Base-by-base conservation (phyloP, 73 alveolate genomes). In the Vitrella brassicaformis region DNA sequence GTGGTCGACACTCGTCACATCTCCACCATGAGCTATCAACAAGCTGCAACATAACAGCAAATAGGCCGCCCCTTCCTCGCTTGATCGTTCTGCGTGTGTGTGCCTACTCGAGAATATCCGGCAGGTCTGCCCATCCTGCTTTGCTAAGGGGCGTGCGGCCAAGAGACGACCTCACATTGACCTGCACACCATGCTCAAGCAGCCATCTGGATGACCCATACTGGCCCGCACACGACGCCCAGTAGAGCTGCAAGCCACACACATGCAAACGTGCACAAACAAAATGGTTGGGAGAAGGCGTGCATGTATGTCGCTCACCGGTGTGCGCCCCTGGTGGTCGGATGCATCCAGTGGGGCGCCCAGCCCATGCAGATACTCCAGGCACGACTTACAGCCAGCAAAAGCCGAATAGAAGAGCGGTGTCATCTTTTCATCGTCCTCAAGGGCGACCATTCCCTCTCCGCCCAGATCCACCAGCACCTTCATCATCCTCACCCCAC, bases 111-210 rank as follows among this genome's bases (percentile, higher is more conserved):
- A 90, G 94, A 19, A 89, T 82, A 31, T 90, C 96, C 27, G 75
- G 46, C 71, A 82, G 70, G 10, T 95, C 96, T 66, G 89, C 88
- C 96, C 98, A 92, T 31, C 94, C 91, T 22, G 95, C 92, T 73
- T 92, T 92, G 47, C 93, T 80, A 71, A 92, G 85, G 25, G 96
- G 80, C 28, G 94, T 82, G 78, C 96, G 89, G 29, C 98, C 98
- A 69, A 88, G 82, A 0, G 79, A 75, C 22, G 93, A 80, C 22
- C 80, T 71, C 27, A 79, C 88, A 81, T 91, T 85, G 27, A 82
- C 87, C 79, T 90, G 93, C 31, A 88, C 79, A n/a, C 91, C 95
- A 67, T 72, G 78, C 39, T 75, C 75, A 31, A 91, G 69, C 19
- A 91, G 67, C 71, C 71, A 66, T 26, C 28, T 31, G 10, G 71